These are phyloP conservation scores for Metschnikowia henanensis DNA, from an alignment of 805 yeast species.

Conservation along the genomic window DNA sequence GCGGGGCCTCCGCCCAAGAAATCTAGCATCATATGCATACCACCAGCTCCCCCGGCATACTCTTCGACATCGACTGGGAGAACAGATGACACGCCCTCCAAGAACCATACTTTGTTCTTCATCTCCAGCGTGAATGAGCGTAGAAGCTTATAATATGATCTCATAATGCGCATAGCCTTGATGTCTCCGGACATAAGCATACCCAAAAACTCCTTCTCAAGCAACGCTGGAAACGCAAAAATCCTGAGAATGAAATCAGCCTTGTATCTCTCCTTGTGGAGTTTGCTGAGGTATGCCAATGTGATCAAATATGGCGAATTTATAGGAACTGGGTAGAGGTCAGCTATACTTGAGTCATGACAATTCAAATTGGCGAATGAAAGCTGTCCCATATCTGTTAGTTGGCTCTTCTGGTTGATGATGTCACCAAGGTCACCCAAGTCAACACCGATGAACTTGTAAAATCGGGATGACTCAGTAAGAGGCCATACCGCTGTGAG, in stretches of 20 bases:
- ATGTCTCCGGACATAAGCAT: constrained; percentile 81
- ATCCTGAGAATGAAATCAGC: constrained; percentile 84
- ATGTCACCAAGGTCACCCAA: constrained; percentile 85
- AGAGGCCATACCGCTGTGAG: constrained; percentile 96
- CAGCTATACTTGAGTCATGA: constrained; percentile 82
- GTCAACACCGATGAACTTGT: constrained; percentile 73
- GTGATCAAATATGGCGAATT: constrained; percentile 88
- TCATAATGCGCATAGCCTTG: constrained; percentile 87
- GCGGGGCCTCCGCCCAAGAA: constrained; percentile 70
- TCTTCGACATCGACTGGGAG: constrained; percentile 91
- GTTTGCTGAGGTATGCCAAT: constrained; percentile 78
- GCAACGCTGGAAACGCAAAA: constrained; percentile 89
- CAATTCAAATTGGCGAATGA: constrained; percentile 65
- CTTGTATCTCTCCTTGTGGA: constrained; percentile 78
- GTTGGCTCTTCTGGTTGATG: constrained; percentile 40
- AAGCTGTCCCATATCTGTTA: constrained; percentile 18
- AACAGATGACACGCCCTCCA: constrained; percentile 80
- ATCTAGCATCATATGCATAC: constrained; percentile 90
- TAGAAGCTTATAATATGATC: constrained; percentile 80
- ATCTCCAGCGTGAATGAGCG: constrained; percentile 81
- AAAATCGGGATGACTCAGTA: constrained; percentile 42
- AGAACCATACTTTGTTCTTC: constrained; percentile 90
- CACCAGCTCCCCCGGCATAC: constrained; percentile 83
- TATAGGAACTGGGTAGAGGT: constrained; percentile 80
- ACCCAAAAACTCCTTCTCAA: constrained; percentile 78